These are phyloP conservation scores for Wallacemonas collosoma DNA, from an alignment of 208 protist species.

Conservation along the genomic window DNA sequence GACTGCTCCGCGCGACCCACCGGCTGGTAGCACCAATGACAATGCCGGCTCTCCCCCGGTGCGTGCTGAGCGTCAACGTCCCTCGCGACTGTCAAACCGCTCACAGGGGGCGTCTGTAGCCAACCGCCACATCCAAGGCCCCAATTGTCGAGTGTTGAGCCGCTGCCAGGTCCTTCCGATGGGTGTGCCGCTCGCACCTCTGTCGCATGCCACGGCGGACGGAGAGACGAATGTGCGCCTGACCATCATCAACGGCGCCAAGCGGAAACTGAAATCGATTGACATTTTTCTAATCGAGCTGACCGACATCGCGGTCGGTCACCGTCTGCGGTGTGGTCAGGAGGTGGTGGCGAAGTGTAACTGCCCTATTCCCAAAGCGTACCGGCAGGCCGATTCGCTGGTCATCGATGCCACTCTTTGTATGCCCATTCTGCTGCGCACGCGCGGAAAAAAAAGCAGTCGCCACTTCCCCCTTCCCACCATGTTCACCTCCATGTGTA, in stretches of 20 bases:
- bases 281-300: slow-evolving; percentile 3
- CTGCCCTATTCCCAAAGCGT: background rate
- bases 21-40: no score
- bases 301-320: background rate
- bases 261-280: slow-evolving; percentile 1
- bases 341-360: background rate
- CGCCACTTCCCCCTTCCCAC: slow-evolving; percentile 1
- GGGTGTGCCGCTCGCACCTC: background rate
- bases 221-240: background rate
- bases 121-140: no score
- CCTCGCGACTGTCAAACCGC: no score
- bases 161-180: background rate
- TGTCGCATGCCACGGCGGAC: background rate
- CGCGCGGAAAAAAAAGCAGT: slow-evolving; percentile 4
- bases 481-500: slow-evolving; percentile 11
- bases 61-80: no score
- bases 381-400: background rate
- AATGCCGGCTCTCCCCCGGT: no score
- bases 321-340: background rate
- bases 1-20: no score
- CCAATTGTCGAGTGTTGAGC: background rate
- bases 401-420: background rate
- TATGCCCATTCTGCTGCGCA: background rate
- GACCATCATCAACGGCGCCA: slow-evolving; percentile 10
- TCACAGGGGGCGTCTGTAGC: no score